phyloP scores from a whole-genome alignment of 495 filamentous ascomycete genomes.

The Penicillium diatomitis region DNA sequence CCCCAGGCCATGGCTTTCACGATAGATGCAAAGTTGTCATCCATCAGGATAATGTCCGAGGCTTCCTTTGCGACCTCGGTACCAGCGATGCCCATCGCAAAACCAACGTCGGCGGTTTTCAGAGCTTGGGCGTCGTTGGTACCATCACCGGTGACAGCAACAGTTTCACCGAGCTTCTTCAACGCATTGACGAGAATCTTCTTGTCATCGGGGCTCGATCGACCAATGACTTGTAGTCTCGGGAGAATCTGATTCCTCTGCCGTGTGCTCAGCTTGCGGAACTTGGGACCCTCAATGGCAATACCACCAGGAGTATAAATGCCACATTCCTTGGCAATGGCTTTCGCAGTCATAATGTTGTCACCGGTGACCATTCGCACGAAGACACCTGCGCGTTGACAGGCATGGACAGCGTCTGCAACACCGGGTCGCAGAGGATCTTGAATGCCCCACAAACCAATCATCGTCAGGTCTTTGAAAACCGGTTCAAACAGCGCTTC shows the following conservation, averaged over 20 bases:
- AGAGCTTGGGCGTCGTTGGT: conserved; percentile 88
- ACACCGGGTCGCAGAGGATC: conserved; percentile 77
- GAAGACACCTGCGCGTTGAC: conserved; percentile 69
- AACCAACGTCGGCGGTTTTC: conserved; percentile 80
- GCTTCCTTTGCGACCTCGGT: conserved; percentile 92
- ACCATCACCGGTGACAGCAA: conserved; percentile 88
- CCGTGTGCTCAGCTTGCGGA: conserved; percentile 56
- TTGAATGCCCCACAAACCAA: conserved; percentile 79
- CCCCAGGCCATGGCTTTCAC: conserved; percentile 85
- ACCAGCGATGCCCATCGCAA: conserved; percentile 85
- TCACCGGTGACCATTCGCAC: conserved; percentile 92
- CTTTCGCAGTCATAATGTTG: conserved; percentile 75
- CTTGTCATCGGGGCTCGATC: conserved; percentile 81
- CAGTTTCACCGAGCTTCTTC: conserved; percentile 79
- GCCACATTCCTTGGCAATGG: conserved; percentile 76
- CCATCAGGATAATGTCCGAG: conserved; percentile 89
- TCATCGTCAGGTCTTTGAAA: conserved; percentile 66
- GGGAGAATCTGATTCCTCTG: conserved; percentile 67
- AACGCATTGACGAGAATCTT: conserved; percentile 67
- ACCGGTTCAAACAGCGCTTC: conserved; percentile 72
- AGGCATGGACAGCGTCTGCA: conserved; percentile 62
- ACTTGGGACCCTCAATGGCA: conserved; percentile 75
- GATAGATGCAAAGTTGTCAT: conserved; percentile 88
- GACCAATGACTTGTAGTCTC: conserved; percentile 70
- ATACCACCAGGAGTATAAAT: conserved; percentile 67